phyloP scores from a whole-genome alignment of 441 rosid genomes.

The Adansonia rubrostipa region DNA sequence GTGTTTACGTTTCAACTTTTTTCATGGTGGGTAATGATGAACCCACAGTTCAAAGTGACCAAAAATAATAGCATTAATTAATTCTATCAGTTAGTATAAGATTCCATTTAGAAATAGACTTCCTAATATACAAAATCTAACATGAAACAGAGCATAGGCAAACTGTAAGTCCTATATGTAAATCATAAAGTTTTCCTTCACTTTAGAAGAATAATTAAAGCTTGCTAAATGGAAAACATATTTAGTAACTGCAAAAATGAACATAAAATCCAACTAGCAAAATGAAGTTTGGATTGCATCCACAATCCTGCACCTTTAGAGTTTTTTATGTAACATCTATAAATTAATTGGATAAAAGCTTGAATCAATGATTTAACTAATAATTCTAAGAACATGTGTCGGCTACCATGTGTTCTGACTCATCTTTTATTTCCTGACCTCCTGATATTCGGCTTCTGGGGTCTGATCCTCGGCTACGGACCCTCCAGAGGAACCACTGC shows the following conservation, averaged over 20 bases:
- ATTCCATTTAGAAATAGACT: background rate
- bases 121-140: background rate
- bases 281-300: slow-evolving; percentile 5
- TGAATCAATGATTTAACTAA: slow-evolving; percentile 5
- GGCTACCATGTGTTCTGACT: background rate
- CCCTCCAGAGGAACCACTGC: slow-evolving; percentile 40
- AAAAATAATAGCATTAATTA: background rate
- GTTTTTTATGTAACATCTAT: background rate
- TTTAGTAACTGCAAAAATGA: background rate
- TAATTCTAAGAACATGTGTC: background rate
- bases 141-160: background rate
- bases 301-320: slow-evolving; percentile 4
- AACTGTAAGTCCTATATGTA: background rate
- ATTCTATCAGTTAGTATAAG: background rate
- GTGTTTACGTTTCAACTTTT: too few species aligned
- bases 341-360: background rate
- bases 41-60: background rate
- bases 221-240: background rate
- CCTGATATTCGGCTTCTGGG: slow-evolving; percentile 61
- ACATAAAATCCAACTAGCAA: background rate
- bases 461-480: slow-evolving; percentile 42
- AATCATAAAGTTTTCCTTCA: background rate
- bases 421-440: slow-evolving; percentile 43
- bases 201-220: background rate
- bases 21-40: background rate